Percentiles rank a stretch among this genome's conserved stretches.
Conservation (phyloP, 768 basidiomycete genomes). For the Mycena galopus region DNA sequence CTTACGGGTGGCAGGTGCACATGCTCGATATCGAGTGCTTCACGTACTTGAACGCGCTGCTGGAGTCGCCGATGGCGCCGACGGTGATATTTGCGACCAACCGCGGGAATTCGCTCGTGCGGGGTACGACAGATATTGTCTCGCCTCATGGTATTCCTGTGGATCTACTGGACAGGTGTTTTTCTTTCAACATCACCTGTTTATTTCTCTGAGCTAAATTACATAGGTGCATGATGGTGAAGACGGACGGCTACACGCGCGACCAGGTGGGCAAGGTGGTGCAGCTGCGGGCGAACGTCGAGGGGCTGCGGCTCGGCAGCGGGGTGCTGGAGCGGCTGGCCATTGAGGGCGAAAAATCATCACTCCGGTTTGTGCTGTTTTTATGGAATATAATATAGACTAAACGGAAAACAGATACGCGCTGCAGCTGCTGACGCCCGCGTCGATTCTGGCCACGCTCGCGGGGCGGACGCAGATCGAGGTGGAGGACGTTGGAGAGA, state of each 20-base stretch:
- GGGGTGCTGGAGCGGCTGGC: slow-evolving; percentile 52
- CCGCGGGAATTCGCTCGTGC: slow-evolving; percentile 90
- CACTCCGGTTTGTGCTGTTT: slow-evolving; percentile 7
- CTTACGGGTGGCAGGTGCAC: slow-evolving; percentile 79
- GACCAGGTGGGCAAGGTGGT: slow-evolving; percentile 32
- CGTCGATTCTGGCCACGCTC: slow-evolving; percentile 87
- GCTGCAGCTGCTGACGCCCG: slow-evolving; percentile 40
- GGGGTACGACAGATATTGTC: slow-evolving; percentile 93
- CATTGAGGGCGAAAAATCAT: slow-evolving; percentile 40
- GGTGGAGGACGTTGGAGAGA: slow-evolving; percentile 91
- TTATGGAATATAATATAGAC: too few relatives aligned
- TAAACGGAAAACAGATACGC: slow-evolving; percentile 44
- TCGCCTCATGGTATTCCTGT: slow-evolving; percentile 95
- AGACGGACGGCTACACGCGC: slow-evolving; percentile 82
- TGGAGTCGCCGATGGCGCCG: slow-evolving; percentile 97
- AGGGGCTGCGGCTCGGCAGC: slow-evolving; percentile 72
- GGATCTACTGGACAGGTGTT: slow-evolving; percentile 92
- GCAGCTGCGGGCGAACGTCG: slow-evolving; percentile 80
- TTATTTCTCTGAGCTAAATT: neutral
- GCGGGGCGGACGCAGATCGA: slow-evolving; percentile 86
- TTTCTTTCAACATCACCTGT: neutral
- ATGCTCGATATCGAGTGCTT: slow-evolving; percentile 99
- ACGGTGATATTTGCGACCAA: slow-evolving; percentile 98
- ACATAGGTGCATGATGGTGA: slow-evolving; percentile 91
- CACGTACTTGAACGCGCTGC: slow-evolving; percentile 95